Evolutionary conservation across 2,329 filamentous ascomycete genomes (phyloP), one percentile per base, ranked within the genome.

Genomic region (Fusarium coffeatum): DNA sequence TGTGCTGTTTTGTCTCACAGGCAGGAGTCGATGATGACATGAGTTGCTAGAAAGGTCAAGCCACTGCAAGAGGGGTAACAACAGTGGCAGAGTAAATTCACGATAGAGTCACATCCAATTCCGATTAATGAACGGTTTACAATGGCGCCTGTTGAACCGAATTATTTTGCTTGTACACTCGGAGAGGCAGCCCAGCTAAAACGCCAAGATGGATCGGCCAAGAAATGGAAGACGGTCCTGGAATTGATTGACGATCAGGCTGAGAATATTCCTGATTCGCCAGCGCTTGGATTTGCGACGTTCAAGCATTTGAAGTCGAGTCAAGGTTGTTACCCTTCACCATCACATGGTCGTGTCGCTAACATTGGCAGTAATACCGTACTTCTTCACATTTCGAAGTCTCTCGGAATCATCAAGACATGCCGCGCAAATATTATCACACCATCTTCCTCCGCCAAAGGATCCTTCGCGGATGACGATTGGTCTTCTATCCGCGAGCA

Each of bases 121-220:
- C 8, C 12, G 11, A 3, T 13, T 18, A 5, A 20, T 2, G 4
- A 6, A 1, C 1, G 1, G 1, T 4, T 13, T 20, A n/a, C n/a
- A 1, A 74, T 74, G 70, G 22, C 28, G 1, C 6, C 45, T 4
- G 25, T 23, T 4, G 27, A 69, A 5, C 53, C 30, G 3, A 88
- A 85, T 61, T 89, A 90, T 76, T 90, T 90, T 72, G 84, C 84
- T 6, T 90, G 88, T 75, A 89, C 87, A 0, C 80, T 90, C 4
- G 88, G 86, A 2, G 83, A 90, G 73, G 87, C 87, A 13, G 78
- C 80, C 2, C 64, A 67, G 3, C 68, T 84, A 20, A 81, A 78
- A 20, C 64, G 73, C 2, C 32, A 65, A 6, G 20, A 53, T 56
- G 5, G 66, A 73, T 13, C 37, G 2, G 8, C 41, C 12, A 72